Conservation (phyloP, 2,329 filamentous ascomycete species). For the Camptophora hylomeconis region DNA sequence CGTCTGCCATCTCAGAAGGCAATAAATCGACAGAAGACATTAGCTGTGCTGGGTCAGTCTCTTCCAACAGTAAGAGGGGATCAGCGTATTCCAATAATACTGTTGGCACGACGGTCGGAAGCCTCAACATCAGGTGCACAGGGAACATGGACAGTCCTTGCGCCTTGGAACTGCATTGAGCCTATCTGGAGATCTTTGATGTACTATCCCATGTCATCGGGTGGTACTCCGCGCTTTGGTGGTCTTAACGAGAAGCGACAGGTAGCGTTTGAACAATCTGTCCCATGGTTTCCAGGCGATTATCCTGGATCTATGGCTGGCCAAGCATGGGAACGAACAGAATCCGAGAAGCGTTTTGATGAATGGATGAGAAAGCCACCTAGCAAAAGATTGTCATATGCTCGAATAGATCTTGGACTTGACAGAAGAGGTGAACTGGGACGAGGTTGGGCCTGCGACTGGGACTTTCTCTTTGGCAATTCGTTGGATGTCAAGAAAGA, state of each 20-base stretch:
- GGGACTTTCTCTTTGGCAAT: slow-evolving; percentile 49
- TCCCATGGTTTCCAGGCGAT: slow-evolving; percentile 78
- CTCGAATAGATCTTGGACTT: slow-evolving; percentile 58
- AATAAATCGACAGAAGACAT: slow-evolving; percentile 62
- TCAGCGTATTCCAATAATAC: slow-evolving; percentile 62
- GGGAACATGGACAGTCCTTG: slow-evolving; percentile 67
- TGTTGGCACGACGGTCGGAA: slow-evolving; percentile 47
- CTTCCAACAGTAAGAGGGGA: slow-evolving; percentile 49
- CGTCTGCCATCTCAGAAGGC: slow-evolving; percentile 62
- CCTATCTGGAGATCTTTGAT: slow-evolving; percentile 79
- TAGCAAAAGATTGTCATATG: slow-evolving; percentile 66
- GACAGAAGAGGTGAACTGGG: slow-evolving; percentile 73
- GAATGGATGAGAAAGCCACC: slow-evolving; percentile 69
- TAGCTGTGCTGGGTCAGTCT: slow-evolving; percentile 48
- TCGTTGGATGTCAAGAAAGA: background rate
- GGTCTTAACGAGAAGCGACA: slow-evolving; percentile 70
- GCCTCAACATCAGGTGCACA: slow-evolving; percentile 37
- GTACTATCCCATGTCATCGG: slow-evolving; percentile 66
- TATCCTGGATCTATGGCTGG: slow-evolving; percentile 69
- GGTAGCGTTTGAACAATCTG: slow-evolving; percentile 63
- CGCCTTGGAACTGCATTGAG: slow-evolving; percentile 81
- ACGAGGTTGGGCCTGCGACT: slow-evolving; percentile 70
- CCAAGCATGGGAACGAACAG: slow-evolving; percentile 59
- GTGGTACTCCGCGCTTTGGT: slow-evolving; percentile 69
- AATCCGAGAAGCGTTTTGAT: slow-evolving; percentile 45